Base-by-base conservation (phyloP, 192 early-diverging fungal species). In the Entomortierella parvispora region DNA sequence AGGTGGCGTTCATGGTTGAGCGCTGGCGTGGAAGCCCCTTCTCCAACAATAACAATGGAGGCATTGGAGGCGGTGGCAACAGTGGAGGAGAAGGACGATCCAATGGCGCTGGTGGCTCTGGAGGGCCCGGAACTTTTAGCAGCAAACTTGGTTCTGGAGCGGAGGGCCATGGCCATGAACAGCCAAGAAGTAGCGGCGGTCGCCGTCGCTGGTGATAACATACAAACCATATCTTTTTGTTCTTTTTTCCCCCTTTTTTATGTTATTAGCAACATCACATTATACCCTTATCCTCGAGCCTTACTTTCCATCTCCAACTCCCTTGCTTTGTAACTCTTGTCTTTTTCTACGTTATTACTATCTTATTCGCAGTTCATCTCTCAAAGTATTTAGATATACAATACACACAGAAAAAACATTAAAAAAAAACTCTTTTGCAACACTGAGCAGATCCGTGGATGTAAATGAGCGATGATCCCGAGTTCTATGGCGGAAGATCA, bases 1-100 rank as follows among this genome's bases (percentile, higher is more conserved):
- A 83, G 31, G 84, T 85, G 10, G 76, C 67, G 4, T 76, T 76
- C 32, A 76, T 76, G 72, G 72, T 76, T 5, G 72, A 76, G 40
- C 44, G 72, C 12, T 68, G 72, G 72, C 43, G 72, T 11, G 72
- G 65, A 8, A 57, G 52, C 25, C 64, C 65, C 1, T 76, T 68
- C 42, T 45, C 58, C 3, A 20, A 40, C 37, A 40, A 5, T 5
- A 12, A 40, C 7, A 12, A 12, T 12, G 37, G 37, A 9, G 37
- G 37, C 12, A 40, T 5, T 12, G 61, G 55, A 28, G 42, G 52
- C 31, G 45, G 45, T 17, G 45, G 28, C 15, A 60, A 53, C 33
- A 60, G 46, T 52, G 40, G 43, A 11, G 45, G 52, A 40, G 37
- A 40, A 40, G 7, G 37, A 9, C 7, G 37, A 5, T 40, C 37